Evolutionary conservation across 768 basidiomycete genomes (phyloP).

Genomic region (Baorangia bicolor): DNA sequence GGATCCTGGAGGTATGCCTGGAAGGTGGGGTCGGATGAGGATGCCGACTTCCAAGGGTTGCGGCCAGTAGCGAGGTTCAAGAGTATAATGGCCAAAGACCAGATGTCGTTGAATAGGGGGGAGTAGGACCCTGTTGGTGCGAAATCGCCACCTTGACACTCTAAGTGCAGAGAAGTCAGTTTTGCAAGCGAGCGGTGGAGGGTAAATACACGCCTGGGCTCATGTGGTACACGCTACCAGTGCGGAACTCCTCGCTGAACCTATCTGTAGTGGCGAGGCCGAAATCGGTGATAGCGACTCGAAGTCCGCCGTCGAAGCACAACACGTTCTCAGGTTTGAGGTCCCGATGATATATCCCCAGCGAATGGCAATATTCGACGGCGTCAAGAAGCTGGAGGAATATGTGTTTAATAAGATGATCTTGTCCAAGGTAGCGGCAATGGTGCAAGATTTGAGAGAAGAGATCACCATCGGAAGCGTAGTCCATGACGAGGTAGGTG

Average conservation of each 20-base stretch:
- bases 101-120: constrained; percentile 88
- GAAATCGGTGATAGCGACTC: constrained; percentile 90
- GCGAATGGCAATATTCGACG: constrained; percentile 87
- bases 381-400: constrained; percentile 94
- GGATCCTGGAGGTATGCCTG: constrained; percentile 81
- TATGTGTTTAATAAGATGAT: constrained; percentile 80
- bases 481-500: constrained; percentile 94
- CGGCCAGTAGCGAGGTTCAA: constrained; percentile 93
- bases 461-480: constrained; percentile 85
- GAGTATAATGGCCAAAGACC: constrained; percentile 95
- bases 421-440: constrained; percentile 79
- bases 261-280: constrained; percentile 90
- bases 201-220: constrained; percentile 67
- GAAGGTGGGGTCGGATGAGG: constrained; percentile 81
- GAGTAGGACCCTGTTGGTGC: constrained; percentile 70
- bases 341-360: constrained; percentile 95
- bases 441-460: constrained; percentile 83
- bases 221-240: constrained; percentile 99
- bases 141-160: constrained; percentile 79
- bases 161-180: constrained; percentile 42
- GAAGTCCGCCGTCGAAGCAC: constrained; percentile 74
- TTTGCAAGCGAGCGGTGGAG: constrained; percentile 6
- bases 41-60: constrained; percentile 95
- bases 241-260: constrained; percentile 84
- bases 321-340: constrained; percentile 96